These are phyloP conservation scores for Bretschneidera sinensis DNA, from an alignment of 345 rosid species.

Conservation along the genomic window DNA sequence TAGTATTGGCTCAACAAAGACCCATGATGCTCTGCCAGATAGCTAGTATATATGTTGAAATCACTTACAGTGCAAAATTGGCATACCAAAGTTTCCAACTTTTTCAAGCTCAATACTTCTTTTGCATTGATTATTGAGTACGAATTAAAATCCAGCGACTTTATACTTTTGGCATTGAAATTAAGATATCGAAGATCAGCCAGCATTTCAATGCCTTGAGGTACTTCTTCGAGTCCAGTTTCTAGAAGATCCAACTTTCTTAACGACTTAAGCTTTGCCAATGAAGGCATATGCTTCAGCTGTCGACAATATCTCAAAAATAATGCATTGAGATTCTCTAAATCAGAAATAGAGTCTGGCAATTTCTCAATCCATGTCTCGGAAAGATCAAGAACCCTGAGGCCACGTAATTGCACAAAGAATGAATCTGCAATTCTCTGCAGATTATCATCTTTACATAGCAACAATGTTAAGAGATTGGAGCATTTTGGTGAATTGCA, in stretches of 20 bases:
- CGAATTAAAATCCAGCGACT: too few relatives aligned
- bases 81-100: too few relatives aligned
- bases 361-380: neutral
- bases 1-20: too few relatives aligned
- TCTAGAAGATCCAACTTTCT: slow-evolving; percentile 12
- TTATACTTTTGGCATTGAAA: neutral
- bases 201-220: slow-evolving; percentile 17
- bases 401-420: neutral
- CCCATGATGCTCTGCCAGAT: too few relatives aligned
- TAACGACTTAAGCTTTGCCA: slow-evolving; percentile 6
- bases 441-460: slow-evolving; percentile 9
- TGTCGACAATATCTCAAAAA: neutral
- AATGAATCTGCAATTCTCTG: slow-evolving; percentile 2
- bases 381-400: slow-evolving; percentile 27
- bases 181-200: slow-evolving; percentile 13
- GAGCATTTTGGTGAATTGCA: too few relatives aligned
- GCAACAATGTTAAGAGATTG: slow-evolving; percentile 23
- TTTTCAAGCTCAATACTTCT: too few relatives aligned
- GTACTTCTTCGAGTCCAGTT: slow-evolving; percentile 3
- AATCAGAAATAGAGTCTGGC: slow-evolving; percentile 10
- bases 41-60: too few relatives aligned
- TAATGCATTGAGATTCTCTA: slow-evolving; percentile 10
- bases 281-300: slow-evolving; percentile 5
- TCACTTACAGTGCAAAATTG: too few relatives aligned
- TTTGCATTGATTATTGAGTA: too few relatives aligned